Evolutionary conservation across 2,329 filamentous ascomycete species (phyloP).

Genomic region (Xylariaceae sp.): DNA sequence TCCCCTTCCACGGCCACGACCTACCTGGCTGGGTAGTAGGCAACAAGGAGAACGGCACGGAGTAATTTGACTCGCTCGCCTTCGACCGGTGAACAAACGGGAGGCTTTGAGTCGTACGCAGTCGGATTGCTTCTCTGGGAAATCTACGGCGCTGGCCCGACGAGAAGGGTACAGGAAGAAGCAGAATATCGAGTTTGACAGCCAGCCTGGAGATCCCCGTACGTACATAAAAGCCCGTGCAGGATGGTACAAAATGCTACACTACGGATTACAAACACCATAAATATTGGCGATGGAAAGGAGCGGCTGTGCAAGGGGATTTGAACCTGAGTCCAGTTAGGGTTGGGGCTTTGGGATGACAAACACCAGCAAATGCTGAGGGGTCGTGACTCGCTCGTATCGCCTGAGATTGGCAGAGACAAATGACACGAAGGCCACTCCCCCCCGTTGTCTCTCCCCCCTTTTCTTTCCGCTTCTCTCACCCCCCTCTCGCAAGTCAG

Average conservation of each 20-base stretch:
- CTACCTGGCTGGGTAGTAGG: neutral
- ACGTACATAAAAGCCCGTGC: constrained; percentile 13
- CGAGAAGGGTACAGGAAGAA: constrained; percentile 1
- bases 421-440: neutral
- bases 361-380: constrained; percentile 10
- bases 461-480: neutral
- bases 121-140: constrained; percentile 8
- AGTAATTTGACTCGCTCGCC: constrained; percentile 12
- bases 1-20: constrained; percentile 2
- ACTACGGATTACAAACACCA: neutral
- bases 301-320: constrained; percentile 5
- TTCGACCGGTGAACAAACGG: constrained; percentile 16
- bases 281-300: constrained; percentile 1
- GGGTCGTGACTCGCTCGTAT: neutral
- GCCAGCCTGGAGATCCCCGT: constrained; percentile 10
- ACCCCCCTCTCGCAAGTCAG: neutral
- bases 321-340: constrained; percentile 4
- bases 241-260: constrained; percentile 12
- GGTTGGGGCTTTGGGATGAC: constrained; percentile 12
- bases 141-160: constrained; percentile 2
- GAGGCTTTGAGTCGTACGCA: constrained; percentile 13
- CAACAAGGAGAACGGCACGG: constrained; percentile 2
- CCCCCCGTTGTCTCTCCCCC: constrained; percentile 3
- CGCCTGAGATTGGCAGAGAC: neutral
- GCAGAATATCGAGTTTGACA: constrained; percentile 5